A percentile compares a stretch with the other conserved stretches of the same genome.
These are phyloP conservation scores for Fusarium subtropicale DNA, from an alignment of 2,329 filamentous ascomycete species.

Conservation along the genomic window DNA sequence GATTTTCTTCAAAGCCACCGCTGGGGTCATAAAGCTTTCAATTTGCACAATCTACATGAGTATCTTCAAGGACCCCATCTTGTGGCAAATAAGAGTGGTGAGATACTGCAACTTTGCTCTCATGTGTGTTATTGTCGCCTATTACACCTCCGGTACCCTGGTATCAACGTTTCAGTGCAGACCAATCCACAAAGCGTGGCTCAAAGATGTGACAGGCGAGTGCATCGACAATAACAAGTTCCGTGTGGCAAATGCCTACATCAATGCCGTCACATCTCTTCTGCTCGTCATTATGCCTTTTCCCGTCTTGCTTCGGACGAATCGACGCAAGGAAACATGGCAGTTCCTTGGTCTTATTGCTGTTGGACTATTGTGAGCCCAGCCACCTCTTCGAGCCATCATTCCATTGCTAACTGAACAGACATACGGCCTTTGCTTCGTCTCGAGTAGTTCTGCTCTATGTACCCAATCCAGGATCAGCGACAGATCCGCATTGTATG, in stretches of 20 bases:
- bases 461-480: background rate
- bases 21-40: background rate
- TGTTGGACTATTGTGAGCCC: background rate
- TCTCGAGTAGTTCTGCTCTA: conserved; percentile 8
- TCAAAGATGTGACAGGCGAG: background rate
- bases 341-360: conserved; percentile 1
- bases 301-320: background rate
- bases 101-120: conserved; percentile 1
- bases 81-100: background rate
- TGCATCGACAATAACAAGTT: conserved; percentile 5
- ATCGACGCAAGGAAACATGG: background rate
- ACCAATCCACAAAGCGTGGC: conserved; percentile 2
- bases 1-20: conserved; percentile 5
- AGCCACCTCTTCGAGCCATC: fast-evolving
- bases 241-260: background rate
- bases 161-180: background rate
- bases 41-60: conserved; percentile 9
- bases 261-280: background rate
- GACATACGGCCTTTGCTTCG: conserved; percentile 5
- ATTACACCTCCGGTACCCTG: background rate
- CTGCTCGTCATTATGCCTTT: conserved; percentile 1
- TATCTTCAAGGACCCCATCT: background rate
- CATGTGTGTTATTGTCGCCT: background rate
- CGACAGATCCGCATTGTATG: conserved; percentile 8
- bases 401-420: background rate